Base-by-base conservation (phyloP, 148 eudicot species). In the Beta vulgaris region DNA sequence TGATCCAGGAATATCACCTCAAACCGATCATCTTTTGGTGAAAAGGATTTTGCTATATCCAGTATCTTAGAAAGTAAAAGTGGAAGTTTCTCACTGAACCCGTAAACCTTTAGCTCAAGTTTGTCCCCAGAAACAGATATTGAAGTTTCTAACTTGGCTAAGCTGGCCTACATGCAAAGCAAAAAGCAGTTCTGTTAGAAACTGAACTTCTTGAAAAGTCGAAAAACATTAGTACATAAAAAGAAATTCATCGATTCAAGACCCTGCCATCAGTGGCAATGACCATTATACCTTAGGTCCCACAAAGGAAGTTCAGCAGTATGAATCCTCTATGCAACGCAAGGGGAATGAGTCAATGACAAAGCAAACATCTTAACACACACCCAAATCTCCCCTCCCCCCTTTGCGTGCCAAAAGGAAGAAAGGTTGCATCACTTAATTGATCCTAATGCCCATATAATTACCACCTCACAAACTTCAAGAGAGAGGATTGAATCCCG, bases 71-170 rank as follows among this genome's bases (percentile, higher is more conserved):
- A 82, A 75, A 95, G 73, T 73, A 95, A 88, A 72, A 89, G 87
- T 32, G 91, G 89, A 77, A 95, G 96, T 81, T 92, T 95, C 81
- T 95, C 96, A 84, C 87, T 92, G 83, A 90, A 92, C 40, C 98
- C 98, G 80, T 90, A 90, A 58, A 95, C 85, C 92, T 89, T 95
- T 31, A 95, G 82, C 86, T 95, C 96, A 76, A 94, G 86, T 84
- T 87, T 90, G 78, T 94, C 98, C 43, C 96, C 85, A 71, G 71
- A 80, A 72, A 91, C 74, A 61, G 97, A 91, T 78, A 94, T 86
- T 55, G 98, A 94, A 69, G 96, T 92, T 77, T 94, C 98, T 76
- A 94, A 79, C 87, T 94, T 94, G 12, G 98, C 97, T 65, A 94
- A 82, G 78, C 96, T 88, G 63, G 98, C 98, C 98, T 94, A 86